Percentiles rank a stretch among this genome's conserved stretches.
Conservation (phyloP, 2,329 filamentous ascomycete genomes). For the Fusarium humuli region DNA sequence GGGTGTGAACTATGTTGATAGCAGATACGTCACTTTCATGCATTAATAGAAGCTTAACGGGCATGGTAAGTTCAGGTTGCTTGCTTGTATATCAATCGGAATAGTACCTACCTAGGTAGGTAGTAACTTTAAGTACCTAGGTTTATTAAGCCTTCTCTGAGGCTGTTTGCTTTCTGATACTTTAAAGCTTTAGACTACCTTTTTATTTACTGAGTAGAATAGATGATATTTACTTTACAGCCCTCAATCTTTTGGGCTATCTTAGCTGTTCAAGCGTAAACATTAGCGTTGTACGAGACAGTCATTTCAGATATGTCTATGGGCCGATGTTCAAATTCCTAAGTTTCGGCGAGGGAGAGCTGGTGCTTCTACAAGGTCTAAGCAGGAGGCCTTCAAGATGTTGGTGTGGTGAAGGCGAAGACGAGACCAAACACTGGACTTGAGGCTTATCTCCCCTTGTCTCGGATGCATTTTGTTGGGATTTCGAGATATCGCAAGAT, state of each 20-base stretch:
- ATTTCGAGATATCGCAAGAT: background rate
- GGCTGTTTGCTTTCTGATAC: background rate
- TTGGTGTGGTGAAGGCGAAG: slow-evolving; percentile 2
- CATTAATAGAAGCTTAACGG: background rate
- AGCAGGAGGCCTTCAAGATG: slow-evolving; percentile 28
- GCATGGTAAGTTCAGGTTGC: background rate
- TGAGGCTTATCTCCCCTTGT: slow-evolving; percentile 16
- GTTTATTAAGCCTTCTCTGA: background rate
- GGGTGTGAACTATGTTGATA: background rate
- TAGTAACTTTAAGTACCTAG: background rate
- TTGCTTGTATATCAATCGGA: background rate
- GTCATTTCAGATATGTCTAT: background rate
- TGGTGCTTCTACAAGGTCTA: background rate
- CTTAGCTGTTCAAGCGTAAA: background rate
- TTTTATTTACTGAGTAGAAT: background rate
- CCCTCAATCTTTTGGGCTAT: background rate
- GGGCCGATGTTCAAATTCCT: background rate
- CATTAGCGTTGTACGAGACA: background rate
- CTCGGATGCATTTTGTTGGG: slow-evolving; percentile 8
- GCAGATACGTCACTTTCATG: background rate
- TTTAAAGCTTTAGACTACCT: background rate
- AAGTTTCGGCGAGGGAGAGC: slow-evolving; percentile 24
- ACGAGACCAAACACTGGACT: slow-evolving; percentile 2
- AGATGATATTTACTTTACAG: background rate
- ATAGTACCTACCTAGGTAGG: background rate